Conservation (phyloP, 768 basidiomycete genomes). For the Russula virescens region DNA sequence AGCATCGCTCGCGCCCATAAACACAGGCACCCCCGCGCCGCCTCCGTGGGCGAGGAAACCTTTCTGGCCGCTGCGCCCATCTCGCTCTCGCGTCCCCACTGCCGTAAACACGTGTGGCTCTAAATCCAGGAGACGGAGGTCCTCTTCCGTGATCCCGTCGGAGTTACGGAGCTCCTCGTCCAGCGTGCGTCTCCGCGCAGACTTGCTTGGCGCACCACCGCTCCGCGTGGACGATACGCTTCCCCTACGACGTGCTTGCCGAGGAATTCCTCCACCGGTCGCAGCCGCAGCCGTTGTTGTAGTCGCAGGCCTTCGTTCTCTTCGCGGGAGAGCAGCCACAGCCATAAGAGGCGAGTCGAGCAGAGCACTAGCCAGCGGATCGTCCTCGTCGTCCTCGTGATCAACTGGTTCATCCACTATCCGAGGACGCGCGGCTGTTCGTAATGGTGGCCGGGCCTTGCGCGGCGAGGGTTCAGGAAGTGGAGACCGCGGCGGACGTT, state of each 20-base stretch:
- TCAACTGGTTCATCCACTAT: background rate
- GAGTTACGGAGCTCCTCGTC: slow-evolving; percentile 61
- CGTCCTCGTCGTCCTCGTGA: slow-evolving; percentile 13
- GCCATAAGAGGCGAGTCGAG: slow-evolving; percentile 3
- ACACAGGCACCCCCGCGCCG: slow-evolving; percentile 62
- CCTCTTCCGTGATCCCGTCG: slow-evolving; percentile 31
- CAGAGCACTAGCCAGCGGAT: slow-evolving; percentile 10
- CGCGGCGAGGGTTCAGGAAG: slow-evolving; percentile 49
- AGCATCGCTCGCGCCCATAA: slow-evolving; percentile 44
- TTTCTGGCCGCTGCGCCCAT: slow-evolving; percentile 38
- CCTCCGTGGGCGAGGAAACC: slow-evolving; percentile 75
- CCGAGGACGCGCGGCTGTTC: slow-evolving; percentile 25
- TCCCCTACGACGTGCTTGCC: background rate
- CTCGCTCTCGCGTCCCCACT: slow-evolving; percentile 53
- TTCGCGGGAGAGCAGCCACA: background rate
- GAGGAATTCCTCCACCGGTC: background rate
- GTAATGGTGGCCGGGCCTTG: slow-evolving; percentile 52
- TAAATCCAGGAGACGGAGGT: slow-evolving; percentile 31
- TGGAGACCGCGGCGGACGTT: slow-evolving; percentile 60
- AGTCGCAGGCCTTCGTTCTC: background rate
- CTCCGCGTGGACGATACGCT: slow-evolving; percentile 10
- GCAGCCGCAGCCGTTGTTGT: background rate
- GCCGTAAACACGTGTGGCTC: slow-evolving; percentile 42
- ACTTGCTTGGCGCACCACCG: slow-evolving; percentile 20
- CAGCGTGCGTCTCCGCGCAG: slow-evolving; percentile 47